Conservation (phyloP, 1,139 yeast genomes). For the Insectozyma bohioensis region DNA sequence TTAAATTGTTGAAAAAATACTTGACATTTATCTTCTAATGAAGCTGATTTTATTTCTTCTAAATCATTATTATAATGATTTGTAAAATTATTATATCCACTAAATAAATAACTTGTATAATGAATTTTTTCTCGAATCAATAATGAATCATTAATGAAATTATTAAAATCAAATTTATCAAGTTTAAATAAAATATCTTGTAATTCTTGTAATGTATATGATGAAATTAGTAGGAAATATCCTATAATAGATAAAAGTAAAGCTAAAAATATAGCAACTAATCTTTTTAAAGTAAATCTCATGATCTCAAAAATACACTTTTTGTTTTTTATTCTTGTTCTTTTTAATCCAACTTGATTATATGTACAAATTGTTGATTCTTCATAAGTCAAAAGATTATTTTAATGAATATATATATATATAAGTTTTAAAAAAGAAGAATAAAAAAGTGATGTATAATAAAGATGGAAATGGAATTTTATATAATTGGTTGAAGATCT, state of each 20-base stretch:
- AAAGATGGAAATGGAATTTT: too few relatives aligned
- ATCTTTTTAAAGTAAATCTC: conserved; percentile 19
- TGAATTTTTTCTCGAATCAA: conserved; percentile 24
- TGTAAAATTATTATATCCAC: conserved; percentile 23
- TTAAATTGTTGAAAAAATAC: conserved; percentile 27
- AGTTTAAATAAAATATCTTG: conserved; percentile 2
- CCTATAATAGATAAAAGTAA: conserved; percentile 5
- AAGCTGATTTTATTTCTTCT: conserved; percentile 14
- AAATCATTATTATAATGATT: conserved; percentile 14
- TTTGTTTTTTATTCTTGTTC: too few relatives aligned
- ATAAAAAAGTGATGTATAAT: too few relatives aligned
- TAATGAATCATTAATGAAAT: conserved; percentile 15
- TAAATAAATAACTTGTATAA: conserved; percentile 29
- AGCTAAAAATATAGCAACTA: conserved; percentile 4
- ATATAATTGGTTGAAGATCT: too few relatives aligned
- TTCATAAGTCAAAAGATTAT: too few relatives aligned
- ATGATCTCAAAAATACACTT: too few relatives aligned
- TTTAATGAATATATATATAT: too few relatives aligned
- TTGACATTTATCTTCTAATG: conserved; percentile 28
- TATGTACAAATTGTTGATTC: too few relatives aligned
- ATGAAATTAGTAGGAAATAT: conserved; percentile 5
- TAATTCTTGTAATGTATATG: conserved; percentile 2
- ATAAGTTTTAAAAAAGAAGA: too few relatives aligned
- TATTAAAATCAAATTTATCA: conserved; percentile 12
- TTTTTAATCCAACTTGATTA: too few relatives aligned